Base-by-base conservation (phyloP, 352 stramenopile genomes). In the Phytophthora crassamura region DNA sequence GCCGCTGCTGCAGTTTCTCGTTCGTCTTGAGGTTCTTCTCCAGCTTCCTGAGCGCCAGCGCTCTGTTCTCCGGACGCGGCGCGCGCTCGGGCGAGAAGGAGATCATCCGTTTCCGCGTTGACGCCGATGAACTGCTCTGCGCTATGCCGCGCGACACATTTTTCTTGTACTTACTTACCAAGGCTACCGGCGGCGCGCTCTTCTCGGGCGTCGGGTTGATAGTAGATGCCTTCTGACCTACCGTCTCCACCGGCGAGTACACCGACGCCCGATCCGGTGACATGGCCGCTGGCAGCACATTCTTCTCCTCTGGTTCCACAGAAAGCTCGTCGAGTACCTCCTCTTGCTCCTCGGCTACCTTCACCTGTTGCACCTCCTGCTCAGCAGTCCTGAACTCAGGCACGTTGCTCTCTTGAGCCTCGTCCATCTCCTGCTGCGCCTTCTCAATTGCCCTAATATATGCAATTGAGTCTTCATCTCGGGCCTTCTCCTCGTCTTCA, bases 51-150 rank as follows among this genome's bases (percentile, higher is more conserved):
- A 82, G 67, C 45, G 78, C 81, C 25, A 86, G 57, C 6, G 64
- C 81, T 64, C 69, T 51, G 53, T 90, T 89, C 65, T 86, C 78
- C 0, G 73, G 71, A 0, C 75, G 80, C 25, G 85, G 78, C 7
- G 72, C 69, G n/a, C 81, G 79, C 53, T 90, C 81, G 2, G 84
- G 83, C 0, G 84, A 92, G 63, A 90, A 92, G 5, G 84, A 92
- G 40, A 92, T 92, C 84, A 92, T 92, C 45, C 84, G 84, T 60
- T 92, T 92, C 45, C 84, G 74, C 22, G 75, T 84, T 4, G 79
- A 84, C 15, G 80, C 75, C 5, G 74, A 87, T n/a, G 83, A 90
- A 25, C 81, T 80, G 72, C 84, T 92, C 51, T 90, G 84, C 6
- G 84, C 84, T 34, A 92, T 90, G 4, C 79, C 75, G 5, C 84